phyloP scores from a whole-genome alignment of 441 rosid genomes.

The Syzygium malaccense region DNA sequence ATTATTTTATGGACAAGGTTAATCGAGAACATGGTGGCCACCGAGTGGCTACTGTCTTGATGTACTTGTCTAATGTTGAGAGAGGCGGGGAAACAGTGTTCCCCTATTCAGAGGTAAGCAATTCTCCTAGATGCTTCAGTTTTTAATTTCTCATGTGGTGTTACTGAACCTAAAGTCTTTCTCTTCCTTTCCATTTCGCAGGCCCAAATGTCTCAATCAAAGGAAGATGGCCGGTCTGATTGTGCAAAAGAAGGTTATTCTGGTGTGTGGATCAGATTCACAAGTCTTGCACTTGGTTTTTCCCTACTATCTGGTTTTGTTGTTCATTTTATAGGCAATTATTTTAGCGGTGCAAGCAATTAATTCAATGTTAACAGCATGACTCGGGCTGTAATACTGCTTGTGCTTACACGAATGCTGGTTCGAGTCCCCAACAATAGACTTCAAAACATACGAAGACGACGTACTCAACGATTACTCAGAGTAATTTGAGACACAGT shows the following conservation, averaged over 20 bases:
- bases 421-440: neutral
- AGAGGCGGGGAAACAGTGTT: conserved; percentile 95
- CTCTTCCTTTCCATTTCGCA: conserved; percentile 12
- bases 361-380: neutral
- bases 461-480: neutral
- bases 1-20: conserved; percentile 71
- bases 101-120: conserved; percentile 58
- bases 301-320: neutral
- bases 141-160: neutral
- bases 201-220: conserved; percentile 39
- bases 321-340: neutral
- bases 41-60: conserved; percentile 83
- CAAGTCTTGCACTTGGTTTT: neutral
- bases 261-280: conserved; percentile 30
- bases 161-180: neutral
- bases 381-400: neutral
- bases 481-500: neutral
- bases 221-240: conserved; percentile 72
- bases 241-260: conserved; percentile 88
- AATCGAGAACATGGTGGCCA: conserved; percentile 78
- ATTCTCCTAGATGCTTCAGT: neutral
- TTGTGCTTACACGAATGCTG: neutral
- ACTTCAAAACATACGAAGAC: neutral
- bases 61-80: conserved; percentile 76
- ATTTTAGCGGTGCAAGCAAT: neutral